Percentiles rank a stretch among this genome's conserved stretches.
These are phyloP conservation scores for Thielaviopsis populi DNA, from an alignment of 2,329 filamentous ascomycete species.

Conservation along the genomic window DNA sequence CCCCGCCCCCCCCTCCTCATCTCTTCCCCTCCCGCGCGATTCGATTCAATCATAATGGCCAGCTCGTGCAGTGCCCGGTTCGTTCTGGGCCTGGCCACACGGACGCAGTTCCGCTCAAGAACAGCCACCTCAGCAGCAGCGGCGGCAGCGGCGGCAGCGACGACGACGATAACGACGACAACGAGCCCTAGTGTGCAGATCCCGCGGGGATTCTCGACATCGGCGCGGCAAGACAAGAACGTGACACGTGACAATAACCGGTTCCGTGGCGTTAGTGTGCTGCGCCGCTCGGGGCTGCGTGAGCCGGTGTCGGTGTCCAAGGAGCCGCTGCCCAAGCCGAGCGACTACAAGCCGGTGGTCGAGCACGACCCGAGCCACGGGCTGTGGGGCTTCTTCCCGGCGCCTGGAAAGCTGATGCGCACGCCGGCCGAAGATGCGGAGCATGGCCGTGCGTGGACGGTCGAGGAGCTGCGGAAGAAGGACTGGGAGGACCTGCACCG, in stretches of 20 bases:
- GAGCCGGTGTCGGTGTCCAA: conserved; percentile 61
- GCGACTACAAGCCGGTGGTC: conserved; percentile 43
- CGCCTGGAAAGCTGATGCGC: conserved; percentile 49
- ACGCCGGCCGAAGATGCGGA: conserved; percentile 54
- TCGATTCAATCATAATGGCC: conserved; percentile 1
- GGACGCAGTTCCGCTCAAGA: neutral
- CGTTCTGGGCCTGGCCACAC: neutral
- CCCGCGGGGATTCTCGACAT: conserved; percentile 36
- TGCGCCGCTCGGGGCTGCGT: conserved; percentile 61
- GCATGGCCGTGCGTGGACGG: conserved; percentile 71
- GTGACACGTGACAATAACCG: conserved; percentile 60
- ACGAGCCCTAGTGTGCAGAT: neutral
- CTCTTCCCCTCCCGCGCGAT: neutral
- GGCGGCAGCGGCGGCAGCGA: neutral
- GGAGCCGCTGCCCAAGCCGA: conserved; percentile 58
- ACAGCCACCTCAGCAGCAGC: neutral
- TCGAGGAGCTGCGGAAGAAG: conserved; percentile 73
- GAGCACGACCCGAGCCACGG: conserved; percentile 61
- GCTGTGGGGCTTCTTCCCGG: conserved; percentile 82
- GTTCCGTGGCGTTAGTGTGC: conserved; percentile 64
- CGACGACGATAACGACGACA: neutral
- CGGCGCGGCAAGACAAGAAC: conserved; percentile 34
- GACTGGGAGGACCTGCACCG: conserved; percentile 86
- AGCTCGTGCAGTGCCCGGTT: conserved; percentile 5
- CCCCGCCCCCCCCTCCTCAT: neutral